Evolutionary conservation across 78 protist species (phyloP).

Genomic region (Dictyostelium capitatum): DNA sequence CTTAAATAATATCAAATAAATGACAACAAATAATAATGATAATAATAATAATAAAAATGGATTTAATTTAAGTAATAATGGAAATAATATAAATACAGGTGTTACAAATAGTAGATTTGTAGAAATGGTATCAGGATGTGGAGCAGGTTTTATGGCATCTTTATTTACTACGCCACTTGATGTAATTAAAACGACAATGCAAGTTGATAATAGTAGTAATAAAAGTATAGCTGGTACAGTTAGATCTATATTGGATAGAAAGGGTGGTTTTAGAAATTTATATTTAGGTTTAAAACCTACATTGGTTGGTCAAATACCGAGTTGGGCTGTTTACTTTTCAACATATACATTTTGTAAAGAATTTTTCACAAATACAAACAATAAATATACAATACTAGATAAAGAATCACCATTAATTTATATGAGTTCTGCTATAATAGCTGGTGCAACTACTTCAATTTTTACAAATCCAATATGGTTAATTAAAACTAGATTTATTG

Average conservation of each 20-base stretch:
- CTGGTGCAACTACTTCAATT: constrained; percentile 81
- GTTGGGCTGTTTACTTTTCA: constrained; percentile 90
- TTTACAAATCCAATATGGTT: constrained; percentile 88
- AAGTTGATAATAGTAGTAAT: constrained; percentile 28
- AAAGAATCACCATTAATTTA: constrained; percentile 12
- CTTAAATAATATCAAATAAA: not conserved
- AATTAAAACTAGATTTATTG: constrained; percentile 86
- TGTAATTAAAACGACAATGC: constrained; percentile 86
- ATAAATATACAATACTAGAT: not conserved
- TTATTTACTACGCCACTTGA: constrained; percentile 79
- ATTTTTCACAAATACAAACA: not conserved
- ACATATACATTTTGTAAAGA: constrained; percentile 78
- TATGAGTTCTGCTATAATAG: constrained; percentile 60
- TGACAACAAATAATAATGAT: constrained; percentile 13
- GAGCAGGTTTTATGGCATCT: constrained; percentile 81
- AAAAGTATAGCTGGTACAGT: not conserved
- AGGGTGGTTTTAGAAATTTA: constrained; percentile 26
- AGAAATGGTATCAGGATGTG: constrained; percentile 77
- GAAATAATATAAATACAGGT: not conserved
- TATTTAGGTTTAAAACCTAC: constrained; percentile 83
- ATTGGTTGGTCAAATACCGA: constrained; percentile 80
- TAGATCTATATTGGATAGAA: not conserved
- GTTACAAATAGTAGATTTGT: not conserved
- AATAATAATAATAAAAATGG: not conserved
- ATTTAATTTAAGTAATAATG: not conserved